Base-by-base conservation (phyloP, 768 basidiomycete genomes). In the Phylloporus sp. region DNA sequence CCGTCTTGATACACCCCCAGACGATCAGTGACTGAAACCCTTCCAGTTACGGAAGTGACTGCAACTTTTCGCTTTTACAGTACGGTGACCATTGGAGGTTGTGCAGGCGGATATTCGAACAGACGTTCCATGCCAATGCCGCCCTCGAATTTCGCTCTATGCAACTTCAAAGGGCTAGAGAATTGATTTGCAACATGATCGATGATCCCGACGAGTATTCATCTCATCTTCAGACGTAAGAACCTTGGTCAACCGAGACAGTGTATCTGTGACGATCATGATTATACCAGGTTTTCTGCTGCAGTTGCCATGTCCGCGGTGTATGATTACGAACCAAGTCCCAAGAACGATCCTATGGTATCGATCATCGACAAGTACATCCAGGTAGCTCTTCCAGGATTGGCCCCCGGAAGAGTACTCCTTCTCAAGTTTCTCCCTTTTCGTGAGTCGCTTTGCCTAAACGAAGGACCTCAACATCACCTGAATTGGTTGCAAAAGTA, bases 251-350 rank as follows among this genome's bases (percentile, higher is more conserved):
- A 22, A 38, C n/a, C 18, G 9, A n/a, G 34, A 16, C 18, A 18
- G 16, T 23, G 22, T 23, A 32, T 18, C 32, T 8, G 22, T 10
- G 4, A 4, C 11, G 3, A 16, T 9, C 2, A 13, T 29, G 22
- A 40, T 20, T 24, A 22, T 9, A n/a, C n/a, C 24, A 72, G 73
- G 34, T 56, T 64, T 34, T 54, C 72, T 9, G 64, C 58, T 62
- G 50, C 67, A 58, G 66, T 74, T 43, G 57, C 58, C 8, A 47
- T 62, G 32, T 47, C 45, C 15, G 34, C 22, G 8, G 34, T 56
- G 22, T 55, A 59, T 22, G 61, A 47, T 36, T 60, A 62, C 22
- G 55, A 62, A 6, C 45, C 58, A 9, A 40, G 12, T 7, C 44
- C 47, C 26, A 22, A 26, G 7, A 23, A 52, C 11, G 55, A 61